These are phyloP conservation scores for Russula griseocarnosa DNA, from an alignment of 768 basidiomycete species.

Conservation along the genomic window DNA sequence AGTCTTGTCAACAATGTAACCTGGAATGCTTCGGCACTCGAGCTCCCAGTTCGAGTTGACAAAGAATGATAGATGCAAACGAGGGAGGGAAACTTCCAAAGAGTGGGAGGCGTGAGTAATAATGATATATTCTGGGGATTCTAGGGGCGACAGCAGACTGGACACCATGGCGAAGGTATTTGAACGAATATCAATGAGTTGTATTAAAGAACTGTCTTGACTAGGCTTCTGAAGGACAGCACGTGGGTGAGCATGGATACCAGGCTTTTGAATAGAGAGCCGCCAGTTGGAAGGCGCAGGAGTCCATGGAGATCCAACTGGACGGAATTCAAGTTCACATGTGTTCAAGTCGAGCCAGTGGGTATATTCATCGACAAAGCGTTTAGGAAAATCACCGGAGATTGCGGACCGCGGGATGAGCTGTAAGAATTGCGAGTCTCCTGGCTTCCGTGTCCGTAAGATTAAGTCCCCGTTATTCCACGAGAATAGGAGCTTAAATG, in stretches of 20 bases:
- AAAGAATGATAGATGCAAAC: constrained; percentile 42
- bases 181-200: constrained; percentile 12
- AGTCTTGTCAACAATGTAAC: constrained; percentile 40
- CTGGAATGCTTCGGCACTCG: constrained; percentile 41
- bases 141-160: constrained; percentile 1
- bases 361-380: constrained; percentile 33
- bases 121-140: constrained; percentile 7
- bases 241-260: background rate
- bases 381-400: constrained; percentile 35
- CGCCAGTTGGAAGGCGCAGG: constrained; percentile 34
- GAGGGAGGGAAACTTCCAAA: constrained; percentile 37
- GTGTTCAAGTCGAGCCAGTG: constrained; percentile 37
- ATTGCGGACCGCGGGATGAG: constrained; percentile 35
- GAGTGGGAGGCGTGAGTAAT: background rate
- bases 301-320: constrained; percentile 33
- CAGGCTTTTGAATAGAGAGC: background rate
- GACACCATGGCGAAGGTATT: constrained; percentile 9
- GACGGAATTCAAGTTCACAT: constrained; percentile 36
- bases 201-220: background rate
- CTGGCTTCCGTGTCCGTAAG: constrained; percentile 3
- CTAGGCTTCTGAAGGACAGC: background rate
- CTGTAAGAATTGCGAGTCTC: constrained; percentile 25
- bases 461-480: background rate
- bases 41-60: constrained; percentile 34
- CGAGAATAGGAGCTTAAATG: constrained; percentile 7